phyloP scores from a whole-genome alignment of 331 rosid genomes.

The Quercus phellos region DNA sequence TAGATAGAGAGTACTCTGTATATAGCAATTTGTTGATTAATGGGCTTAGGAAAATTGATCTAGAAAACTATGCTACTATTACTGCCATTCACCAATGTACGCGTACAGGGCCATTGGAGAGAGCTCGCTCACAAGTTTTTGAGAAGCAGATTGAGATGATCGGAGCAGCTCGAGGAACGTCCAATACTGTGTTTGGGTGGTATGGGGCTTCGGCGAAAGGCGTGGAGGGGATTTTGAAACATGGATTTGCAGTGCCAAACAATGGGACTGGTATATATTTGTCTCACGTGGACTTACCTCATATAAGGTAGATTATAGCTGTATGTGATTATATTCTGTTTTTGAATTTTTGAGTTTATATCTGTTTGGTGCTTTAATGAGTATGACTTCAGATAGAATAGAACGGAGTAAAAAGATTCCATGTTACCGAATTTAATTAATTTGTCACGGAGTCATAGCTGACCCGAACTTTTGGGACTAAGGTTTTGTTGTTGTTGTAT shows the following conservation, averaged over 20 bases:
- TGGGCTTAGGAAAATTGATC: conserved; percentile 26
- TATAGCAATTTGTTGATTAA: conserved; percentile 26
- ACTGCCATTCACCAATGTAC: conserved; percentile 41
- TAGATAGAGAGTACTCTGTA: conserved; percentile 19
- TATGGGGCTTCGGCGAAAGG: conserved; percentile 31
- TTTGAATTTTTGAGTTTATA: too few relatives aligned
- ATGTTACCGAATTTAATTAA: too few relatives aligned
- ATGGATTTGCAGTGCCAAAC: conserved; percentile 44
- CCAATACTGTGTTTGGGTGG: conserved; percentile 55
- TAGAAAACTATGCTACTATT: conserved; percentile 10
- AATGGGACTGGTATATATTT: conserved; percentile 41
- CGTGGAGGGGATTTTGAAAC: conserved; percentile 30
- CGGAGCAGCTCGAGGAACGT: conserved; percentile 34
- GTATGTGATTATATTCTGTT: neutral
- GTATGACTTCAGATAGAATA: too few relatives aligned
- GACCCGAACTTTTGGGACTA: too few relatives aligned
- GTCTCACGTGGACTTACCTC: conserved; percentile 36
- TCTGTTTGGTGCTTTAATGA: neutral
- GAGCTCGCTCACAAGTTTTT: conserved; percentile 34
- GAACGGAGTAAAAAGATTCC: too few relatives aligned
- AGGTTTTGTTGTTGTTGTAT: too few relatives aligned
- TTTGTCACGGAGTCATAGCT: too few relatives aligned
- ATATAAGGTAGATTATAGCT: conserved; percentile 31
- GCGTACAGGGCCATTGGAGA: conserved; percentile 27
- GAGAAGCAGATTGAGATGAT: conserved; percentile 30